phyloP scores from a whole-genome alignment of 2,329 filamentous ascomycete species.

The Ampelomyces quisqualis region DNA sequence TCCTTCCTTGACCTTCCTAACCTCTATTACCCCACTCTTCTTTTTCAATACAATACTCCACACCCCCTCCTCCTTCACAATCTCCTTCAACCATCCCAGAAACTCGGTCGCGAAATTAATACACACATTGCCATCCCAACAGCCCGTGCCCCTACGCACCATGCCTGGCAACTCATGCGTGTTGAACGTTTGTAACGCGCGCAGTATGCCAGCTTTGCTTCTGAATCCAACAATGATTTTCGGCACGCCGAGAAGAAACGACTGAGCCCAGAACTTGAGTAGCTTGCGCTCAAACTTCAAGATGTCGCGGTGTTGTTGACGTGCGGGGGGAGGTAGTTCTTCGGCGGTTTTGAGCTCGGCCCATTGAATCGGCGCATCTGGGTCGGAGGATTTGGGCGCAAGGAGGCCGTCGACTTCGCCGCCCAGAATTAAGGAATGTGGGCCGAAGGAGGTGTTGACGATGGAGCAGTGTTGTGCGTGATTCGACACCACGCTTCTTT shows the following conservation, averaged over 20 bases:
- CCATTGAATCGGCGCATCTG: constrained; percentile 67
- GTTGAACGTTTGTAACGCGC: constrained; percentile 72
- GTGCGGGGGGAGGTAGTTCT: constrained; percentile 54
- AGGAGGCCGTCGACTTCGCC: constrained; percentile 85
- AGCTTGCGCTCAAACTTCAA: constrained; percentile 84
- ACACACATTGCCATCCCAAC: constrained; percentile 91
- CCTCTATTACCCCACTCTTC: constrained; percentile 66
- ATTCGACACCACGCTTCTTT: constrained; percentile 75
- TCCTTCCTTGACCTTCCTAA: constrained; percentile 73
- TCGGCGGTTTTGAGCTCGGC: constrained; percentile 92
- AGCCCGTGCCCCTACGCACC: constrained; percentile 66
- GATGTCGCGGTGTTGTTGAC: constrained; percentile 63
- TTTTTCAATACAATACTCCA: constrained; percentile 75
- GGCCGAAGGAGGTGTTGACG: constrained; percentile 82
- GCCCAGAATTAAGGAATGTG: constrained; percentile 72
- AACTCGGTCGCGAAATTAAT: constrained; percentile 85
- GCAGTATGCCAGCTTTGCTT: constrained; percentile 68
- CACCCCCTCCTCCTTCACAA: constrained; percentile 67
- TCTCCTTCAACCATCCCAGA: constrained; percentile 69
- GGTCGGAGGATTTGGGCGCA: constrained; percentile 18
- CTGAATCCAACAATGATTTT: constrained; percentile 91
- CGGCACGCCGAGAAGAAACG: constrained; percentile 88
- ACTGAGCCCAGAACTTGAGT: constrained; percentile 95
- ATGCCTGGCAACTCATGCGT: constrained; percentile 76
- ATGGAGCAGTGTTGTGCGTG: constrained; percentile 95